Base-by-base conservation (phyloP, 768 basidiomycete genomes). In the Tylopilus cervinicoccineus region DNA sequence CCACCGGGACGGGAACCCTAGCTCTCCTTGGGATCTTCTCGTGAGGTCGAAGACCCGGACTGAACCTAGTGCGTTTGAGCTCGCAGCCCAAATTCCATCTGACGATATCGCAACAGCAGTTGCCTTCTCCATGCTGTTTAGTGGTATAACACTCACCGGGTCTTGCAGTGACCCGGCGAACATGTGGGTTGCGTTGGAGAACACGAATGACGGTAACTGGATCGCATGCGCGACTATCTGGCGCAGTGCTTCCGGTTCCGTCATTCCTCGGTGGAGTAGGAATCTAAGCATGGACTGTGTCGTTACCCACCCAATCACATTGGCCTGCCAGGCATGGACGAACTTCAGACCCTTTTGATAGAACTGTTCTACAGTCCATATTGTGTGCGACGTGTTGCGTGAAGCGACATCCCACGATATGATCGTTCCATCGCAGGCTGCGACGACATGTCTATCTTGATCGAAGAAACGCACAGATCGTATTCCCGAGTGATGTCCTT, bases 31-130 rank as follows among this genome's bases (percentile, higher is more conserved):
- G n/a, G n/a, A n/a, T n/a, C n/a, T n/a, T n/a, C n/a, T n/a, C 3
- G 37, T 34, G 16, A 55, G 47, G 31, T 58, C 57, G 2, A 27
- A 11, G 16, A 55, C 52, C n/a, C 37, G 4, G n/a, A 59, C 39
- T 22, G 39, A 45, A 0, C 56, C 57, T 16, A 10, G 31, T 20
- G 19, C 0, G 17, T 38, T 23, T 2, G 44, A 43, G 2, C 50
- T 47, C 26, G 54, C 64, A 17, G 59, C 41, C 51, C 50, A 49
- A 17, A 17, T 42, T 0, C 65, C 63, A 37, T 67, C 56, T 0
- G 44, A 37, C 5, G 64, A 65, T 22, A 65, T 27, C 1, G 60
- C 47, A 28, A 60, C 22, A 3, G 10, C 38, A 14, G 33, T 49
- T 6, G 31, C 6, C 0, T 11, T 10, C 16, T 9, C 28, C 3